Percentiles rank a stretch among this genome's conserved stretches.
These are phyloP conservation scores for Diplodia mutila DNA, from an alignment of 2,329 filamentous ascomycete species.

Conservation along the genomic window DNA sequence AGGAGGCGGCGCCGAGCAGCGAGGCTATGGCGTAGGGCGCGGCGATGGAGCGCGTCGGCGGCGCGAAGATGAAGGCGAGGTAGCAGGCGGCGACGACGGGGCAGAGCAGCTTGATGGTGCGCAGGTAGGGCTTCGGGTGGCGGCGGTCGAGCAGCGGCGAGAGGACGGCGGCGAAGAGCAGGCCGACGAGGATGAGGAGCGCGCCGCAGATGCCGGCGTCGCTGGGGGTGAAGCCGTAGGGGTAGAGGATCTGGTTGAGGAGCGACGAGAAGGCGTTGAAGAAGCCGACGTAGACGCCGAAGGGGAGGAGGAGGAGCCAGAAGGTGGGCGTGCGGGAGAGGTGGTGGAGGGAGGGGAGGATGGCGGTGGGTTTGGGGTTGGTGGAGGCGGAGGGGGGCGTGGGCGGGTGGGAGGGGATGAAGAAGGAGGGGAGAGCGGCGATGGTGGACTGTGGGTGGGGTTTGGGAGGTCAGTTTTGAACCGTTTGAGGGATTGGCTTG, in stretches of 20 bases:
- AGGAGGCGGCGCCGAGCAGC: conserved; percentile 77
- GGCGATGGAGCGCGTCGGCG: conserved; percentile 61
- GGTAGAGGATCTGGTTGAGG: conserved; percentile 85
- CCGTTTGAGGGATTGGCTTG: too few species aligned
- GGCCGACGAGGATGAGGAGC: conserved; percentile 84
- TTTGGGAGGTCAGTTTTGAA: background rate
- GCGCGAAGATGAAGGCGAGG: conserved; percentile 81
- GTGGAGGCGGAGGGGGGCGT: conserved; percentile 75
- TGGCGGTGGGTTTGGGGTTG: conserved; percentile 57
- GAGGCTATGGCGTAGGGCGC: conserved; percentile 77
- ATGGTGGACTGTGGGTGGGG: conserved; percentile 58
- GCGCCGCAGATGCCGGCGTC: conserved; percentile 89
- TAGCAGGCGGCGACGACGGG: conserved; percentile 76
- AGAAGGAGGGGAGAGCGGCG: conserved; percentile 74
- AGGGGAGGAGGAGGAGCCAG: conserved; percentile 81
- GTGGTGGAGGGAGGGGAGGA: conserved; percentile 55
- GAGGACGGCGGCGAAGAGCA: conserved; percentile 74
- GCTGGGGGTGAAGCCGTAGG: conserved; percentile 81
- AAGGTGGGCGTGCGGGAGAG: conserved; percentile 67
- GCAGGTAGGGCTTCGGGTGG: conserved; percentile 68
- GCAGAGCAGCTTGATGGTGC: conserved; percentile 72
- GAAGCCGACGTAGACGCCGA: conserved; percentile 81
- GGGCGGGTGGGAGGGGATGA: conserved; percentile 69
- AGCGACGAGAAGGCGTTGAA: conserved; percentile 92
- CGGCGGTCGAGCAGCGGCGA: conserved; percentile 84